Conservation (phyloP, 2,329 filamentous ascomycete species). For the Ophiostoma angusticollis region DNA sequence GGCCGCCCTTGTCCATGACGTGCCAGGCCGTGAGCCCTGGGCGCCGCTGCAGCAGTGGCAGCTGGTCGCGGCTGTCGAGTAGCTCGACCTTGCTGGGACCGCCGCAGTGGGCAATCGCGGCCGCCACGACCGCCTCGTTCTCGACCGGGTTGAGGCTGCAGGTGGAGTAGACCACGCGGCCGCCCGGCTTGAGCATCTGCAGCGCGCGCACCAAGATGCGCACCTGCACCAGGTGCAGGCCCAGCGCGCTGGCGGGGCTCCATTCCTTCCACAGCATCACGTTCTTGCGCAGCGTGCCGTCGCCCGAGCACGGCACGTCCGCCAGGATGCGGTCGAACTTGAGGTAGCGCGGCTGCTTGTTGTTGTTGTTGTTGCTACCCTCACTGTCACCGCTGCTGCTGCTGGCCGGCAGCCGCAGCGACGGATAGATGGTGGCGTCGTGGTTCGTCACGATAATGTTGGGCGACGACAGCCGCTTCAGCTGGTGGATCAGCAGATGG, state of each 20-base stretch:
- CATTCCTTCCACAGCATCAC: slow-evolving; percentile 90
- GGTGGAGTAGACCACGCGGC: slow-evolving; percentile 91
- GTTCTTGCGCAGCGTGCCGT: slow-evolving; percentile 91
- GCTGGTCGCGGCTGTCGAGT: slow-evolving; percentile 65
- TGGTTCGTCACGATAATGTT: slow-evolving; percentile 97
- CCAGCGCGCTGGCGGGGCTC: slow-evolving; percentile 75
- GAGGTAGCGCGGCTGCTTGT: slow-evolving; percentile 43
- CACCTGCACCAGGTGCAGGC: slow-evolving; percentile 75
- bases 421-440: slow-evolving; percentile 90
- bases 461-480: slow-evolving; percentile 91
- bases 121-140: slow-evolving; percentile 83
- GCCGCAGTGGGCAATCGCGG: slow-evolving; percentile 81
- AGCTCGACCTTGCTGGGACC: slow-evolving; percentile 71
- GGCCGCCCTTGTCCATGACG: slow-evolving; percentile 76
- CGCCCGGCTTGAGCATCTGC: slow-evolving; percentile 91
- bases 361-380: neutral
- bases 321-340: slow-evolving; percentile 96
- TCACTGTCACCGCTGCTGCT: slow-evolving; percentile 19
- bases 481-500: slow-evolving; percentile 94
- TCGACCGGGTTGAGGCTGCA: slow-evolving; percentile 98
- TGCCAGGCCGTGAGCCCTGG: slow-evolving; percentile 74
- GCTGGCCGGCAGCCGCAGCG: slow-evolving; percentile 66
- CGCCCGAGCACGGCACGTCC: slow-evolving; percentile 92
- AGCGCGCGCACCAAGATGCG: slow-evolving; percentile 83
- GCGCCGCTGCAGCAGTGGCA: slow-evolving; percentile 63